Percentiles rank a stretch among this genome's conserved stretches.
Conservation (phyloP, 148 eudicot species). For the Dianthus caryophyllus region DNA sequence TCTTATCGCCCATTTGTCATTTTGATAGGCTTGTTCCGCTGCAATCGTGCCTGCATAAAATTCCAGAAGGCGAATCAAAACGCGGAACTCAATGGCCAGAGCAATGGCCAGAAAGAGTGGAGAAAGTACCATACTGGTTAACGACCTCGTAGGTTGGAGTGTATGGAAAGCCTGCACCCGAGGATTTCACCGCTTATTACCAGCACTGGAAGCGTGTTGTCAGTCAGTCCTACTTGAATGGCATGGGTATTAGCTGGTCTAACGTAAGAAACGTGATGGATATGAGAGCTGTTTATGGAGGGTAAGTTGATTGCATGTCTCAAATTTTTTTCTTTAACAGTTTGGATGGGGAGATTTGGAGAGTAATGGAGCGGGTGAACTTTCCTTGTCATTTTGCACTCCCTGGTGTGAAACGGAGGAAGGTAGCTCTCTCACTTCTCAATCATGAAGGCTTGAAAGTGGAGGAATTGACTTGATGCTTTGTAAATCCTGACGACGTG, state of each 20-base stretch:
- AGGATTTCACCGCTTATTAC: conserved; percentile 57
- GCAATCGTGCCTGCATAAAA: conserved; percentile 60
- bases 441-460: neutral
- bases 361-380: no score
- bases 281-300: conserved; percentile 80
- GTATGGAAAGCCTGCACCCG: conserved; percentile 74
- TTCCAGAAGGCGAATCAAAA: conserved; percentile 43
- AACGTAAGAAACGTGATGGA: conserved; percentile 81
- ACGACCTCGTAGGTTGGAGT: conserved; percentile 57
- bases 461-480: neutral
- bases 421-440: neutral
- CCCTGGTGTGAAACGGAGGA: neutral
- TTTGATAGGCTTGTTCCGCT: conserved; percentile 46
- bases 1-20: conserved; percentile 10
- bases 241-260: conserved; percentile 71
- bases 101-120: conserved; percentile 57
- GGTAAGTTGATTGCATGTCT: conserved; percentile 40
- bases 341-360: no score
- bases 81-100: conserved; percentile 76
- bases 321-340: neutral
- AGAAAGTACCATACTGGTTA: conserved; percentile 58
- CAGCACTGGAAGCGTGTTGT: conserved; percentile 71
- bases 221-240: conserved; percentile 49
- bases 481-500: neutral
- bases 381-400: neutral